Conservation (phyloP, 257 asterid species). For the Forsythia viridissima region DNA sequence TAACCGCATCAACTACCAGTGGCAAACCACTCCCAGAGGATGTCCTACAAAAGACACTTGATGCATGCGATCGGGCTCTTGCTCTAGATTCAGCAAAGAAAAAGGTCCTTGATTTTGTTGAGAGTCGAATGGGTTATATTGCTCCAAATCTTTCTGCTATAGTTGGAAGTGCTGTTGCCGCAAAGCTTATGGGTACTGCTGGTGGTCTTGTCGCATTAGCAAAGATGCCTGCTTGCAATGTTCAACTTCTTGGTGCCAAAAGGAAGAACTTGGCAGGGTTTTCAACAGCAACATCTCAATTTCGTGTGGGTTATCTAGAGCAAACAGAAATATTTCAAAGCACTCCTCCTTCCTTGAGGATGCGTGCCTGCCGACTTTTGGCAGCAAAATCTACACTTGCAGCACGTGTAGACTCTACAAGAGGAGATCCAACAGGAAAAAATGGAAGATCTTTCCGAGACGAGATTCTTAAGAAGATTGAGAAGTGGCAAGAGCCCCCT, state of each 20-base stretch:
- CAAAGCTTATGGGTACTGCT: conserved; percentile 96
- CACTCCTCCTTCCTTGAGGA: conserved; percentile 86
- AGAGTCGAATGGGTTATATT: conserved; percentile 93
- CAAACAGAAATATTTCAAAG: conserved; percentile 85
- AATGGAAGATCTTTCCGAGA: conserved; percentile 73
- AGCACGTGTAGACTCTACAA: conserved; percentile 89
- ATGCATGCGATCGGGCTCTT: conserved; percentile 94
- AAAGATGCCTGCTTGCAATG: conserved; percentile 99
- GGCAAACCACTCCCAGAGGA: conserved; percentile 97
- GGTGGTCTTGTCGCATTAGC: conserved; percentile 90
- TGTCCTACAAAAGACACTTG: conserved; percentile 76
- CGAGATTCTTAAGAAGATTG: conserved; percentile 84
- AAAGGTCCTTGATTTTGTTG: conserved; percentile 92
- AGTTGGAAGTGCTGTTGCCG: conserved; percentile 97
- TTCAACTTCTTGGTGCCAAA: conserved; percentile 96
- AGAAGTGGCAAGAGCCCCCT: conserved; percentile 99
- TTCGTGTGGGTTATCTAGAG: conserved; percentile 87
- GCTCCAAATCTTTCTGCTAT: conserved; percentile 97
- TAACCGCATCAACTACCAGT: conserved; percentile 97
- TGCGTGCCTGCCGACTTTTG: conserved; percentile 91
- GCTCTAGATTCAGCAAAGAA: conserved; percentile 78
- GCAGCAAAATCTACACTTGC: conserved; percentile 94
- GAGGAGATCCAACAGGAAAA: conserved; percentile 87
- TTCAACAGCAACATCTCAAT: conserved; percentile 87
- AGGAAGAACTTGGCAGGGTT: conserved; percentile 88